These are phyloP conservation scores for Botrytis pseudocinerea DNA, from an alignment of 2,329 filamentous ascomycete genomes.

Conservation along the genomic window DNA sequence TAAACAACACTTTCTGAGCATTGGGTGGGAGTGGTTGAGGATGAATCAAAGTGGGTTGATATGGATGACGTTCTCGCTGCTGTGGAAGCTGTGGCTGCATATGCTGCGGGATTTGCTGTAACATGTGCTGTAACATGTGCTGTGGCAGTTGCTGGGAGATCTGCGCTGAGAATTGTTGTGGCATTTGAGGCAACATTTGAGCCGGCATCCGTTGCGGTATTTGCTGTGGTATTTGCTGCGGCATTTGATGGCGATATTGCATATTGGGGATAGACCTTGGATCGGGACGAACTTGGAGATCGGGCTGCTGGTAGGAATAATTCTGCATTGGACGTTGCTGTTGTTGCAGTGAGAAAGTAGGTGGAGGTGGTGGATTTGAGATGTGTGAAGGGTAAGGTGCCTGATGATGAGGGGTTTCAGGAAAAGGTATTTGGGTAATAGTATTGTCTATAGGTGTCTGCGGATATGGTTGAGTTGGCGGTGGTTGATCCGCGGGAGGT, in stretches of 20 bases:
- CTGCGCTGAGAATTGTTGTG: constrained; percentile 29
- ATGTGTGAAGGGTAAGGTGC: constrained; percentile 52
- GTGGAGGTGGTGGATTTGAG: constrained; percentile 50
- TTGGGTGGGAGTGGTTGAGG: constrained; percentile 50
- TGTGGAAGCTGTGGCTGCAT: constrained; percentile 27
- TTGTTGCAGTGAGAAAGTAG: constrained; percentile 48
- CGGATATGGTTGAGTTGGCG: constrained; percentile 41
- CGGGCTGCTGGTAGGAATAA: constrained; percentile 36
- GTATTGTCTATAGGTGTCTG: constrained; percentile 58
- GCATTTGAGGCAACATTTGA: constrained; percentile 24
- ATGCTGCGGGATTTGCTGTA: constrained; percentile 2
- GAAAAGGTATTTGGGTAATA: constrained; percentile 51
- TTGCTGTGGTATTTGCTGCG: constrained; percentile 16
- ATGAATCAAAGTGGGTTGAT: constrained; percentile 41
- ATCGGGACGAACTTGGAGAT: constrained; percentile 25
- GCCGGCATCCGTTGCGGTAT: not conserved
- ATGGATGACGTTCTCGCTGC: constrained; percentile 35
- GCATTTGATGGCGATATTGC: constrained; percentile 19
- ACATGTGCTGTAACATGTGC: constrained; percentile 26
- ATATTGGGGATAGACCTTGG: constrained; percentile 3
- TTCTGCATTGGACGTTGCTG: constrained; percentile 24
- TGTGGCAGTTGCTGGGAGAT: not conserved
- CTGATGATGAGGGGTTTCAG: constrained; percentile 59
- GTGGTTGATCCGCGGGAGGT: constrained; percentile 27
- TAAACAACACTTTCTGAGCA: constrained; percentile 55